Evolutionary conservation across 2,329 filamentous ascomycete species (phyloP).

Genomic region (Nigrospora osmanthi): DNA sequence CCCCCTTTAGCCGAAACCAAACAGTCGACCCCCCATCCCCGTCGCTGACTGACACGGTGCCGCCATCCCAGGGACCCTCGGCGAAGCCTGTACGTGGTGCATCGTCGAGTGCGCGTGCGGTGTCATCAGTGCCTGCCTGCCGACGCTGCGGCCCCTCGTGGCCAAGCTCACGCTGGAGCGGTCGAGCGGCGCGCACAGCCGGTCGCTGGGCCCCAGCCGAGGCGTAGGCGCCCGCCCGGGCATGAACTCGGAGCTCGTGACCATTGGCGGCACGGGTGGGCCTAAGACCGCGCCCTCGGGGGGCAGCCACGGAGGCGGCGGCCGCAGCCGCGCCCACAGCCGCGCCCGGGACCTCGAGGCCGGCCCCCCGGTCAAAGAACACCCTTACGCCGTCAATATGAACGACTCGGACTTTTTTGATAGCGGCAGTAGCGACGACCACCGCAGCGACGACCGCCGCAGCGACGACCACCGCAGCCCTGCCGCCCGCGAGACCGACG

Average conservation of each 20-base stretch:
- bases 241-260: not conserved
- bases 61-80: constrained; percentile 14
- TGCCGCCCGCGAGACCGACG: too few relatives aligned
- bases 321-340: not conserved
- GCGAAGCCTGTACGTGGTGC: constrained; percentile 21
- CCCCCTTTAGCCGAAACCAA: not conserved
- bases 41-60: too few relatives aligned
- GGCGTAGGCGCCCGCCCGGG: not conserved
- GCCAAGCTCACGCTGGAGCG: not conserved
- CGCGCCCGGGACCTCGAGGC: not conserved
- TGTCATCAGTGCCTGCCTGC: constrained; percentile 32
- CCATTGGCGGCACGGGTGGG: not conserved
- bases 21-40: too few relatives aligned
- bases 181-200: not conserved
- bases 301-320: not conserved
- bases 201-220: not conserved
- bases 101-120: constrained; percentile 23
- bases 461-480: not conserved
- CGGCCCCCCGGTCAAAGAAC: too few relatives aligned
- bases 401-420: not conserved
- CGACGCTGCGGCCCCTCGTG: constrained; percentile 27
- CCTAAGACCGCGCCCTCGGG: too few relatives aligned
- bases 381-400: too few relatives aligned
- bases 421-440: not conserved
- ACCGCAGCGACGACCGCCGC: not conserved